Percentiles rank a stretch among this genome's conserved stretches.
phyloP scores from a whole-genome alignment of 2,329 filamentous ascomycete genomes.

The Ophiostoma piceae region DNA sequence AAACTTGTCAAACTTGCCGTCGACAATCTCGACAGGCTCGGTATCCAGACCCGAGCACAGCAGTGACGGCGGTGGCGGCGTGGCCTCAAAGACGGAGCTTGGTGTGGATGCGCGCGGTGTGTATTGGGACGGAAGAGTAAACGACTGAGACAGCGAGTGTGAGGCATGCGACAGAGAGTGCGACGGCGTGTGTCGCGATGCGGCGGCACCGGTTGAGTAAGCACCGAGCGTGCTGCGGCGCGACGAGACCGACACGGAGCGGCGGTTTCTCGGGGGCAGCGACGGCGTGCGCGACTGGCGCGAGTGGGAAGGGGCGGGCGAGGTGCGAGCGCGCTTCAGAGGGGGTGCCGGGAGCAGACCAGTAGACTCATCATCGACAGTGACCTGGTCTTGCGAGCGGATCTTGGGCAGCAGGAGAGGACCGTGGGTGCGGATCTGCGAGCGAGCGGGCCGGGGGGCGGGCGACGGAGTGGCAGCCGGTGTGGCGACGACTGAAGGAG shows the following conservation, averaged over 20 bases:
- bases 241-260: not conserved
- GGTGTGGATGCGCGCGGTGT: constrained; percentile 34
- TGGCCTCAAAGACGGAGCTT: constrained; percentile 24
- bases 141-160: not conserved
- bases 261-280: constrained; percentile 4
- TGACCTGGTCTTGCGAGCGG: constrained; percentile 73
- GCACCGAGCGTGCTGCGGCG: constrained; percentile 13
- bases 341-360: constrained; percentile 35
- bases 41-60: constrained; percentile 62
- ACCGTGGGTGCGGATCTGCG: constrained; percentile 66
- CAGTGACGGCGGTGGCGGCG: constrained; percentile 46
- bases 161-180: too few relatives aligned
- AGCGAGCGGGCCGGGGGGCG: constrained; percentile 60
- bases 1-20: constrained; percentile 53
- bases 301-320: constrained; percentile 38
- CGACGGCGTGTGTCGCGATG: constrained; percentile 20
- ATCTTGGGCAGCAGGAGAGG: constrained; percentile 81
- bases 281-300: constrained; percentile 27
- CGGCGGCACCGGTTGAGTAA: not conserved
- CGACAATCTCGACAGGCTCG: constrained; percentile 37
- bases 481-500: constrained; percentile 50
- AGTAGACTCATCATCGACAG: constrained; percentile 48
- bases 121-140: not conserved
- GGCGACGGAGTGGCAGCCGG: not conserved
- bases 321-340: constrained; percentile 54